Base-by-base conservation (phyloP, 768 basidiomycete genomes). In the Chiua virens region DNA sequence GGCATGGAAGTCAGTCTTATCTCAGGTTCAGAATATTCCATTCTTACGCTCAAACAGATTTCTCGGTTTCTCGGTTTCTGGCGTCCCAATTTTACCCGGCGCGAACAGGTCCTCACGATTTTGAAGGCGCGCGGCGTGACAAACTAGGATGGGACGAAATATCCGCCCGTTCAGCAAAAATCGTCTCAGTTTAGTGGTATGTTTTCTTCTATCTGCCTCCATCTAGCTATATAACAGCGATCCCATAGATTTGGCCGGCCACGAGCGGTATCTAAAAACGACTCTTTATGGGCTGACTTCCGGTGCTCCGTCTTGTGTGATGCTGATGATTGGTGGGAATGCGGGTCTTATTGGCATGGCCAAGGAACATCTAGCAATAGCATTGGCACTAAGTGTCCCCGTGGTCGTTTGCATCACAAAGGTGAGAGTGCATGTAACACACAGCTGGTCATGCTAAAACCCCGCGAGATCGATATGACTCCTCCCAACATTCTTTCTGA, bases 101-200 rank as follows among this genome's bases (percentile, higher is more conserved):
- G 78, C 76, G n/a, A 4, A 67, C 77, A 2, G 72, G 78, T 44
- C 77, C 79, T 4, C 72, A 73, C 17, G 87, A 89, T 46, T 71
- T 77, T 4, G 87, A 89, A 42, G 76, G 78, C 5, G 75, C 85
- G 36, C 80, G 90, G 45, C 80, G 86, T 20, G 94, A 98, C 73
- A 94, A 90, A 70, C 75, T 97, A 55, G 85, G 86, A 8, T 99
- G 97, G 97, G 94, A 98, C 58, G 89, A 97, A 63, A 98, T 98
- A 20, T 91, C 92, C 32, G 71, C 83, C 20, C 82, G 87, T 59
- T 86, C 91, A 0, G 86, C 92, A 18, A 98, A 98, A 72, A 92
- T 98, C 14, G 83, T 98, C 42, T 90, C 89, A n/a, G 21, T 99
- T 98, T 67, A 95, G 90, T 57, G 90, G 89, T 86, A 54, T 41